Evolutionary conservation across 257 asterid genomes (phyloP).

Genomic region (Nicotiana otophora): DNA sequence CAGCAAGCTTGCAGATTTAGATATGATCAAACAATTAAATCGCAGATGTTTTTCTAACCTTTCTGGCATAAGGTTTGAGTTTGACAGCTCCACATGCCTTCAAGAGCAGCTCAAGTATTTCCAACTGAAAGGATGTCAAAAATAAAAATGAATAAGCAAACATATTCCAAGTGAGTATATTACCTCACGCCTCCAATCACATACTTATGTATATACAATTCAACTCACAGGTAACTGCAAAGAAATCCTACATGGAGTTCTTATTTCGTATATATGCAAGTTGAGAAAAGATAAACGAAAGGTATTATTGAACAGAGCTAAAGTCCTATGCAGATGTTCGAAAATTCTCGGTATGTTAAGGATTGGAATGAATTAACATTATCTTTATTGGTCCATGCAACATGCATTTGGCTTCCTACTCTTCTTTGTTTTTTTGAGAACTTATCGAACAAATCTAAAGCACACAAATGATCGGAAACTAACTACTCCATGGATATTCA

Average conservation of each 20-base stretch:
- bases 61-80: constrained; percentile 39
- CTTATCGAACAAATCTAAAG: not conserved
- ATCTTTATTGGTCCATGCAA: not conserved
- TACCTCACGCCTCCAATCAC: not conserved
- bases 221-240: not conserved
- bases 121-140: constrained; percentile 51
- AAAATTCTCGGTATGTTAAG: not conserved
- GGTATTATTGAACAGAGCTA: not conserved
- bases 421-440: too few species aligned
- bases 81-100: constrained; percentile 67
- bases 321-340: not conserved
- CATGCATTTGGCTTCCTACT: not conserved
- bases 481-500: too few species aligned
- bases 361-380: not conserved
- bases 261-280: not conserved
- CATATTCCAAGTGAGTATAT: not conserved
- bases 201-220: not conserved
- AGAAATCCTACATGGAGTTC: not conserved
- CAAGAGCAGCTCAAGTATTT: constrained; percentile 67
- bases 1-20: not conserved
- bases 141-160: constrained; percentile 10
- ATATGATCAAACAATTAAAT: not conserved
- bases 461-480: not conserved
- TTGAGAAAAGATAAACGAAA: not conserved
- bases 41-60: constrained; percentile 38